Conservation (phyloP, 2,329 filamentous ascomycete genomes). For the Colletotrichum agaves region DNA sequence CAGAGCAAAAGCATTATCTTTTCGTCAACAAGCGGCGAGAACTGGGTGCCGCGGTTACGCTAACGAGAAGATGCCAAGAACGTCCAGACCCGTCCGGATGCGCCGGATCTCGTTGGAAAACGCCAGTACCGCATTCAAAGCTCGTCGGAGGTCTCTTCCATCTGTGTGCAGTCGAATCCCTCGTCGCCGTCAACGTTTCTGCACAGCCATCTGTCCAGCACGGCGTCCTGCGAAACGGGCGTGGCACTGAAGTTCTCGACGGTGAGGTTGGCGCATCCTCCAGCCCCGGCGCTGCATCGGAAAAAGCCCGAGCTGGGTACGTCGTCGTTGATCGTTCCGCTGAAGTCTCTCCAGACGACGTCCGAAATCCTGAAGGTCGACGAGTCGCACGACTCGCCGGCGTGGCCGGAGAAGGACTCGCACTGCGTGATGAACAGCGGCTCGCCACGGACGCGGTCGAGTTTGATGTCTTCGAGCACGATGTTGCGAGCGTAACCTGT, state of each 20-base stretch:
- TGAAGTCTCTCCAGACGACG: conserved; percentile 43
- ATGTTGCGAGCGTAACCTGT: conserved; percentile 53
- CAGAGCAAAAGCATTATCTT: conserved; percentile 9
- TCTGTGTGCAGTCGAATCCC: conserved; percentile 42
- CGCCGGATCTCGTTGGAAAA: conserved; percentile 6
- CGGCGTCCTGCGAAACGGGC: conserved; percentile 28
- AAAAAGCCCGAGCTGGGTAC: conserved; percentile 44
- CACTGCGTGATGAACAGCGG: conserved; percentile 51
- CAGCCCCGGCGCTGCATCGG: conserved; percentile 46
- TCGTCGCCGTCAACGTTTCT: conserved; percentile 41
- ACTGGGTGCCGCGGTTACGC: neutral
- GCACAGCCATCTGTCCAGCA: conserved; percentile 43
- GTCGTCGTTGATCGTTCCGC: conserved; percentile 43
- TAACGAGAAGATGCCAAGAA: neutral
- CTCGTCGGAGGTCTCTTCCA: conserved; percentile 16
- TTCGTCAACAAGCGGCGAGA: neutral
- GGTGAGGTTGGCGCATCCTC: conserved; percentile 46
- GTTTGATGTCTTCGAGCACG: conserved; percentile 45
- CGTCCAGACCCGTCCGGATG: conserved; percentile 8
- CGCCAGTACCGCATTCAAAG: conserved; percentile 4
- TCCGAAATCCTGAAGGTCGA: conserved; percentile 46
- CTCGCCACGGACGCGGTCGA: conserved; percentile 42
- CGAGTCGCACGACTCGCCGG: conserved; percentile 48
- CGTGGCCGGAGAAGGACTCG: conserved; percentile 48
- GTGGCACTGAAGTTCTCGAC: conserved; percentile 42